Evolutionary conservation across 2,329 filamentous ascomycete genomes (phyloP), one percentile per base, ranked within the genome.

Genomic region (Biscogniauxia mediterranea): DNA sequence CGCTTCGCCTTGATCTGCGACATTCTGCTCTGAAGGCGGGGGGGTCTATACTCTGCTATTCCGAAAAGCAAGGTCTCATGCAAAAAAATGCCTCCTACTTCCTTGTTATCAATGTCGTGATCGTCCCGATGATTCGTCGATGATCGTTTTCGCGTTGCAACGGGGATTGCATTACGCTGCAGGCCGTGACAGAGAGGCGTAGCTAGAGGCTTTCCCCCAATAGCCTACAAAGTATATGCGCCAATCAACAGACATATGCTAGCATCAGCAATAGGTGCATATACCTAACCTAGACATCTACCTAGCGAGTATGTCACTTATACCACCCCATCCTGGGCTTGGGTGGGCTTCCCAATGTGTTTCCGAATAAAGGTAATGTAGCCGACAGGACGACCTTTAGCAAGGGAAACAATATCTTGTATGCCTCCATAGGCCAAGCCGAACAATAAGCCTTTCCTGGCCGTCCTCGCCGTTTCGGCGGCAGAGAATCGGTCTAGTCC

Each of bases 341-440:
- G 59, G 55, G 69, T 68, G 42, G 64, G 60, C 42, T 68, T 67
- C 52, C 74, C 73, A 58, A 79, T 71, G 54, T 79, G 79, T 63
- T 81, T 79, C 66, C 83, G 78, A 57, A 89, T 68, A 68, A 87
- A 90, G 61, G 92, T 87, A 63, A 96, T 79, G 74, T 96, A 96
- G 20, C 86, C 86, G 38, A 93, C 85, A 58, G 82, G 85, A 69
- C 90, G 87, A 58, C 92, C 92, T 73, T 86, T 89, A 57, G 86
- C 78, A 62, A 88, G 80, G 57, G 87, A 86, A 38, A 95, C 75
- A 11, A 82, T 78, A 77, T 98, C 94, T 77, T 98, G 93, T 61
- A 89, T 75, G 46, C 94, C 79, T 23, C 94, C 94, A 76, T 92
- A 98, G 7, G 80, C 85, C 42, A 97, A 73, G 20, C 94, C 93